These are phyloP conservation scores for Coprinopsis sp. DNA, from an alignment of 768 basidiomycete species.

Conservation along the genomic window DNA sequence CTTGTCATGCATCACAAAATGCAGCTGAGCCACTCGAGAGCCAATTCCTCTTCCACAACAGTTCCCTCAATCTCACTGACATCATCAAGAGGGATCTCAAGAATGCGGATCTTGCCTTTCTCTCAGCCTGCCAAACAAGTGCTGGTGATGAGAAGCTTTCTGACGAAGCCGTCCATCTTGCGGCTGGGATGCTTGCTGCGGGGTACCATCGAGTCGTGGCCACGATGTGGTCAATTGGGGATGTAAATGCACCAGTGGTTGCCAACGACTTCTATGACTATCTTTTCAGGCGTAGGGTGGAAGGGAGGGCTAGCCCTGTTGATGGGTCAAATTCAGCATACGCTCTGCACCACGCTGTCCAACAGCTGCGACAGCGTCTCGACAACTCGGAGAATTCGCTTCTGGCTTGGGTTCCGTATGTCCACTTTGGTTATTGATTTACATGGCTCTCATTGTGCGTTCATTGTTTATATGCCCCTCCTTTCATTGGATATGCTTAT, in stretches of 20 bases:
- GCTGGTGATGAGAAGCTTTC: slow-evolving; percentile 3
- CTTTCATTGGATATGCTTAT: too few relatives aligned
- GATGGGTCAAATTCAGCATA: not conserved
- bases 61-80: slow-evolving; percentile 12
- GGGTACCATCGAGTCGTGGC: slow-evolving; percentile 11
- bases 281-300: slow-evolving; percentile 2
- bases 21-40: slow-evolving; percentile 18
- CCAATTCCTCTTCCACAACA: slow-evolving; percentile 17
- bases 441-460: too few relatives aligned
- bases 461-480: too few relatives aligned
- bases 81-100: not conserved
- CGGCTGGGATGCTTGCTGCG: slow-evolving; percentile 10
- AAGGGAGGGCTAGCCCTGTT: not conserved
- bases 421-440: slow-evolving; percentile 2
- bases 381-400: not conserved
- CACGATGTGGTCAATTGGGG: slow-evolving; percentile 13
- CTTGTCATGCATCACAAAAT: slow-evolving; percentile 29
- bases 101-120: slow-evolving; percentile 10
- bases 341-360: slow-evolving; percentile 4
- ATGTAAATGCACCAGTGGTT: slow-evolving; percentile 2
- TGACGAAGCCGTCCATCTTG: slow-evolving; percentile 11
- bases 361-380: not conserved
- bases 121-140: slow-evolving; percentile 12
- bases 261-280: slow-evolving; percentile 7
- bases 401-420: not conserved